Conservation (phyloP, 768 basidiomycete species). For the Boletus eberwhitei region DNA sequence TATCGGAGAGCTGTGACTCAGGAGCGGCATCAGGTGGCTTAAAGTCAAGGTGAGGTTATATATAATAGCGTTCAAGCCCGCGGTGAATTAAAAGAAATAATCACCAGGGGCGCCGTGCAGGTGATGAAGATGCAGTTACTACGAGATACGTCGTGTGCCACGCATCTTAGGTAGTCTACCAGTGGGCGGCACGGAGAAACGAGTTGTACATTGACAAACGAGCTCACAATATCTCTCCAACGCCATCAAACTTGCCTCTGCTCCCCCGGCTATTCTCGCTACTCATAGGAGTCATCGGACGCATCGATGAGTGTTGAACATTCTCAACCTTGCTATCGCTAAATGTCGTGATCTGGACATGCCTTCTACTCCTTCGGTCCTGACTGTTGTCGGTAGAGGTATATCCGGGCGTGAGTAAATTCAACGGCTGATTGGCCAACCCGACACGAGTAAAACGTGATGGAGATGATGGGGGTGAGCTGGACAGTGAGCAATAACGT, state of each 20-base stretch:
- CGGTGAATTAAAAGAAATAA: no score
- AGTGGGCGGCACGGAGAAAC: not conserved
- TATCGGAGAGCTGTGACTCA: no score
- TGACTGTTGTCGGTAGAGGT: not conserved
- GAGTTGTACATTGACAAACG: not conserved
- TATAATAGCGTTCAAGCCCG: no score
- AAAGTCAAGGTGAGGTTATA: no score
- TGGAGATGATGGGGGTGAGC: constrained; percentile 39
- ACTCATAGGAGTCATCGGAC: not conserved
- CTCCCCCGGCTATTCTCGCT: not conserved
- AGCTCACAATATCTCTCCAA: not conserved
- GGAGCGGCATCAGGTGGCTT: no score
- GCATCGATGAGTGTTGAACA: not conserved
- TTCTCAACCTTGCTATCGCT: not conserved
- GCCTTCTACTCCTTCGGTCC: constrained; percentile 3
- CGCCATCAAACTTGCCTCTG: not conserved
- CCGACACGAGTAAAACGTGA: constrained; percentile 41
- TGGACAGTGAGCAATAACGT: constrained; percentile 3
- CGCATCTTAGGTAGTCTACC: not conserved
- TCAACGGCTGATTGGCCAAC: constrained; percentile 1
- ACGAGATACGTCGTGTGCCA: no score
- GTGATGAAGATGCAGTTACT: not conserved
- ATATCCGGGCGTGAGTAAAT: no score
- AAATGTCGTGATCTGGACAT: constrained; percentile 4
- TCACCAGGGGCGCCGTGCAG: no score